Base-by-base conservation (phyloP, 2,329 filamentous ascomycete genomes). In the Cladophialophora exuberans region DNA sequence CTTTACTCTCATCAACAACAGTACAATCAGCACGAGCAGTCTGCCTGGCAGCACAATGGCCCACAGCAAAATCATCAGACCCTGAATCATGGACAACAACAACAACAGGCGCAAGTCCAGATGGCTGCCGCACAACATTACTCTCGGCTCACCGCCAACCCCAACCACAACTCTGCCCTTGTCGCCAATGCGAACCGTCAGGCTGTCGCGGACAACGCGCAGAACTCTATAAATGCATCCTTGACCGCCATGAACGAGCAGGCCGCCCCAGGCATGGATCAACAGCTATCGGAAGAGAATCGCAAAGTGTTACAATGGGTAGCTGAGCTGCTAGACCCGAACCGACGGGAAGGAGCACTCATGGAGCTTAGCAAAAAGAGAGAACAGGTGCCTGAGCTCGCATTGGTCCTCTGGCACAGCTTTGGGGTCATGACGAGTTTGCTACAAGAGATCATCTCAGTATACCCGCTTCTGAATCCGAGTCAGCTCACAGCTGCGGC, bases 381-480 rank as follows among this genome's bases (percentile, higher is more conserved):
- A 54, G 94, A 99, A 75, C 94, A 97, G 74, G 94, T 99, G 13
- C 93, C 94, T 0, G 94, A 99, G 76, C 79, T 99, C 56, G 94
- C 94, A 42, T 79, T 99, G 66, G 96, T 99, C 59, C 79, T 99
- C 59, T 99, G 94, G 94, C 94, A 99, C 73, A 97, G 93, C 3
- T 97, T 97, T 69, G 94, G 93, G 96, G 94, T 99, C 68, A 99
- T 99, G 94, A 97, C 94, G 41, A 96, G 91, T 51, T 80, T 99
- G 20, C 83, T 97, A 28, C 93, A 97, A 73, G 94, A 99, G 76
- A 99, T 99, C 70, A 99, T 99, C 69, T 97, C 93, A 9, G 94
- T 99, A 52, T 99, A 99, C 71, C 95, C 91, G 23, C 83, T 99
- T 3, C 83, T 99, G 66, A 99, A 96, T 72, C 94, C 94, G 4